A percentile compares a stretch with the other conserved stretches of the same genome.
Evolutionary conservation across 2,329 filamentous ascomycete genomes (phyloP).

Genomic region (Talaromyces sp.): DNA sequence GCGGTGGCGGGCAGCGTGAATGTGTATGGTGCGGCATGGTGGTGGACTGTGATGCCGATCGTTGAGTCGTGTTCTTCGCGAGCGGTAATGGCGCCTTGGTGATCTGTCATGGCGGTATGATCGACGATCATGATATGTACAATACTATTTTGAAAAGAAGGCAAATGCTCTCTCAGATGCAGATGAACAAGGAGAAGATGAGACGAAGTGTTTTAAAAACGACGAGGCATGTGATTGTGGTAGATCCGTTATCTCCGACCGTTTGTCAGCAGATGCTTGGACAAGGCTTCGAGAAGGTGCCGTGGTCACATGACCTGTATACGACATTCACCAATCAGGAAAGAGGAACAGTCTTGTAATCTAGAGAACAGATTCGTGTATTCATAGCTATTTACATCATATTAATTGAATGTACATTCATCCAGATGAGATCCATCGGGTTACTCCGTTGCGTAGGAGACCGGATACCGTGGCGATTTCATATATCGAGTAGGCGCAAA

Average conservation of each 20-base stretch:
- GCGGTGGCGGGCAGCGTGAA: constrained; percentile 48
- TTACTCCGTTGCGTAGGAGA: neutral
- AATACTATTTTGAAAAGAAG: neutral
- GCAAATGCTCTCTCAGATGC: neutral
- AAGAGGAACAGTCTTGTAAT: no score
- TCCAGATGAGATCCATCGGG: neutral
- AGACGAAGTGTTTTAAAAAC: neutral
- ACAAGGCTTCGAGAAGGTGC: constrained; percentile 13
- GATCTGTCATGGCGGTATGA: constrained; percentile 7
- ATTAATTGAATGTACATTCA: neutral
- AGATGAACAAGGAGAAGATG: neutral
- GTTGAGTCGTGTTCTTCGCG: neutral
- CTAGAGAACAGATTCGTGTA: neutral
- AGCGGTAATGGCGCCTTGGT: neutral
- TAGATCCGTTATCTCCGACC: constrained; percentile 8
- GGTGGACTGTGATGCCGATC: constrained; percentile 42
- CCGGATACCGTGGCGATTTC: neutral
- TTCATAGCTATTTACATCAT: neutral
- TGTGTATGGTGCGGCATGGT: constrained; percentile 52
- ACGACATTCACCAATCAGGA: neutral
- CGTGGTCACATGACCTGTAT: neutral
- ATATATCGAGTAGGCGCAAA: neutral
- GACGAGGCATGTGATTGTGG: neutral
- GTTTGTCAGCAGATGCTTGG: constrained; percentile 6
- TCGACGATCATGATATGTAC: neutral